Base-by-base conservation (phyloP, 257 asterid genomes). In the Fraxinus americana region DNA sequence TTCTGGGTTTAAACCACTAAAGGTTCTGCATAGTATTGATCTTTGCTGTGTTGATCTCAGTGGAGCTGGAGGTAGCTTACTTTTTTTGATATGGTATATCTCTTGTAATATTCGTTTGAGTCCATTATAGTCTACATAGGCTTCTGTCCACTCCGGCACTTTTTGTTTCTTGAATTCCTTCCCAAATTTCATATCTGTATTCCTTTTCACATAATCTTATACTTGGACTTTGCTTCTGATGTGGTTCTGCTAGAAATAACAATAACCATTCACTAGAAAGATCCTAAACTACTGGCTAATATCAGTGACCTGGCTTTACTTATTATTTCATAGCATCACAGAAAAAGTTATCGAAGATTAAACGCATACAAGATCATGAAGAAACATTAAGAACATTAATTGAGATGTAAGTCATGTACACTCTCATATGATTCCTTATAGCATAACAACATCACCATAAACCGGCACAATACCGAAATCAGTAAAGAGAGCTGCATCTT, bases 131-230 rank as follows among this genome's bases (percentile, higher is more conserved):
- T 93, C 93, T 32, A 93, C 90, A 81, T 91, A 93, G 19, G 97
- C 97, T 78, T 91, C 98, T 32, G 84, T 88, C 98, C 98, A 93
- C 77, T 93, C 96, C 2, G 98, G 93, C 69, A 90, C 96, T 92
- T 84, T 91, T 57, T 89, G 88, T 76, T 82, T 87, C 85, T 90
- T 84, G 59, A 93, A 83, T 27, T 85, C 83, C 85, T 93, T 93
- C n/a, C 97, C 98, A 73, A 93, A 93, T 86, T 93, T 93, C 98
- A 91, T 93, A 65, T 65, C 75, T 75, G 70, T 63, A 21, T 61
- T 69, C 34, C 54, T 34, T 63, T 63, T 9, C 34, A 66, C 25
- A 11, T n/a, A 39, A 5, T 41, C 52, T 77, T 66, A 23, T 74
- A 3, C 7, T 43, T 36, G 57, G 45, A 57, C 68, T 69, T 66